Conservation (phyloP, 2,329 filamentous ascomycete genomes). For the Leptographium wingfieldii region DNA sequence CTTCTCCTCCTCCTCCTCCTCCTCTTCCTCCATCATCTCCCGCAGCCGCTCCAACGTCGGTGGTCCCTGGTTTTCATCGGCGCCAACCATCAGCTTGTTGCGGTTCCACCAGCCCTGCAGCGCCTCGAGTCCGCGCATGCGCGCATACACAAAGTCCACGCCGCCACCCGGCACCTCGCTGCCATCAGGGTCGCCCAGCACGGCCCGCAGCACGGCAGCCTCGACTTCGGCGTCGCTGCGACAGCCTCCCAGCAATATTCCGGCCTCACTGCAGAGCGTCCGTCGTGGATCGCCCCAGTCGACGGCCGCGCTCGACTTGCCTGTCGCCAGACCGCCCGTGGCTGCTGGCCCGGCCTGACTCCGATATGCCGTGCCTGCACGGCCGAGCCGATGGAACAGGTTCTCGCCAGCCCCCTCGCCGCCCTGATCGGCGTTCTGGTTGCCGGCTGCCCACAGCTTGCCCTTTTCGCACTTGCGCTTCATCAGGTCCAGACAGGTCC, state of each 20-base stretch:
- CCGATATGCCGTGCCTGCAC: slow-evolving; percentile 49
- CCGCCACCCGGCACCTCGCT: slow-evolving; percentile 44
- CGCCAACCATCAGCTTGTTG: slow-evolving; percentile 27
- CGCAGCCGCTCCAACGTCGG: slow-evolving; percentile 16
- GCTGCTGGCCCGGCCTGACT: slow-evolving; percentile 46
- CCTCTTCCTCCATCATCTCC: slow-evolving; percentile 6
- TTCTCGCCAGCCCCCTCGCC: slow-evolving; percentile 71
- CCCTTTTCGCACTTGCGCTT: slow-evolving; percentile 95
- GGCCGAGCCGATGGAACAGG: slow-evolving; percentile 70
- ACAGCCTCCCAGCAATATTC: slow-evolving; percentile 39
- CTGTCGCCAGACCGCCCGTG: slow-evolving; percentile 39
- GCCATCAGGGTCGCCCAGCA: slow-evolving; percentile 45
- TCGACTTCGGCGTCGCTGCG: slow-evolving; percentile 46
- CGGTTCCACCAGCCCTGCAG: slow-evolving; percentile 56
- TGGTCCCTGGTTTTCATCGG: slow-evolving; percentile 21
- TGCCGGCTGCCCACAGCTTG: slow-evolving; percentile 60
- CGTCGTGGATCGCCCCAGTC: slow-evolving; percentile 76
- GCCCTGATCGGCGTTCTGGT: slow-evolving; percentile 6
- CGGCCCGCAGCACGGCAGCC: slow-evolving; percentile 41
- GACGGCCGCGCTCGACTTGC: slow-evolving; percentile 60
- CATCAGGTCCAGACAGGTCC: slow-evolving; percentile 80
- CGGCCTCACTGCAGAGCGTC: slow-evolving; percentile 43
- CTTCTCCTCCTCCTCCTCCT: not conserved
- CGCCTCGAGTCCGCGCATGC: slow-evolving; percentile 53
- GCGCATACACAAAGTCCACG: slow-evolving; percentile 55